Evolutionary conservation across 2,329 filamentous ascomycete genomes (phyloP), one percentile per base, ranked within the genome.

Genomic region (Colletotrichum simmondsii): DNA sequence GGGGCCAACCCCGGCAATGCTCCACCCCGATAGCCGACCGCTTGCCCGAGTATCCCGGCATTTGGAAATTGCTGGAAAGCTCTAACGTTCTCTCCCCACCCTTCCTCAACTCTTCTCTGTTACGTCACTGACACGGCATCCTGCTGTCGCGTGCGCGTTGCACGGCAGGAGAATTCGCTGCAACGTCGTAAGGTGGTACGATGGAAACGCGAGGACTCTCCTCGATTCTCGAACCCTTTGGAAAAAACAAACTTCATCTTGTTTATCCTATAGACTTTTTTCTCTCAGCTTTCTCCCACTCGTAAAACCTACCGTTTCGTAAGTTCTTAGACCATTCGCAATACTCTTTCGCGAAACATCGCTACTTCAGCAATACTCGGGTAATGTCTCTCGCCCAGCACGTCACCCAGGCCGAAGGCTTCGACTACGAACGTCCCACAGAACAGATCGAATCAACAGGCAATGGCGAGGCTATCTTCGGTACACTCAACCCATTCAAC

Each of bases 381-480:
- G 35, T 49, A 65, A 85, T 85, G 83, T 85, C 83, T 75, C 81
- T 85, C 72, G 83, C 81, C 75, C 83, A 84, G 74, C 83, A 85
- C 77, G 81, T 85, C 66, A 85, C 82, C 19, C 80, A 82, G 60
- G 77, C 75, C 64, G 82, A 85, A 77, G 84, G 84, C 73, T 82
- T 85, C 73, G 84, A 85, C 73, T 83, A 83, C 60, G 80, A 81
- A 19, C 68, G 68, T n/a, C 68, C 72, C 5, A 77, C 63, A 77
- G 75, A 76, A 72, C 77, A 62, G 65, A 76, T 66, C 67, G 75
- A 77, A 54, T 53, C 74, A 62, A 61, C 76, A 35, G 74, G 72
- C 35, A 65, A 75, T n/a, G 73, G 69, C 37, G 76, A 76, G 58
- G 69, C 77, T 12, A 66, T 77, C 32, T 79, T 77, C 76, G 79